A percentile compares a stretch with the other conserved stretches of the same genome.
These are phyloP conservation scores for Trichophyton schoenleinii DNA, from an alignment of 2,329 filamentous ascomycete species.

Conservation along the genomic window DNA sequence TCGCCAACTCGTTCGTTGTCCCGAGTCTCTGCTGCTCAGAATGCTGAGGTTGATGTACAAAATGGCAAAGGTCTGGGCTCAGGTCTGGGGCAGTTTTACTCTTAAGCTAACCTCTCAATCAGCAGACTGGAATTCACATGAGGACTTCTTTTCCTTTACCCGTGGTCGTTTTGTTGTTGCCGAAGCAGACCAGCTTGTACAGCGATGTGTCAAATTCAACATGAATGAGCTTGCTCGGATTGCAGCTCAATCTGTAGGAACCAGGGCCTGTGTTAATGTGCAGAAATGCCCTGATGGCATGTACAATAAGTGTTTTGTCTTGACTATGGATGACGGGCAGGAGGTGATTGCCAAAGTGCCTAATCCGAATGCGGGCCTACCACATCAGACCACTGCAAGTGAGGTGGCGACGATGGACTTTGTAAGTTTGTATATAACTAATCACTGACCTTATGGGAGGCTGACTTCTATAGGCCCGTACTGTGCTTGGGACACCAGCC, in stretches of 20 bases:
- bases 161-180: slow-evolving; percentile 7
- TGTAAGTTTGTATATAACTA: not conserved
- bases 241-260: slow-evolving; percentile 20
- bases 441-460: not conserved
- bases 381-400: slow-evolving; percentile 18
- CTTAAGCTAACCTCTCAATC: not conserved
- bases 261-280: slow-evolving; percentile 8
- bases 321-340: slow-evolving; percentile 13
- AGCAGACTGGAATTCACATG: not conserved
- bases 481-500: slow-evolving; percentile 1
- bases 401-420: slow-evolving; percentile 29
- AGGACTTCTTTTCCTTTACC: slow-evolving; percentile 7
- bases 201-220: slow-evolving; percentile 19
- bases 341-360: slow-evolving; percentile 10
- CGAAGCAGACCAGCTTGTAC: slow-evolving; percentile 4
- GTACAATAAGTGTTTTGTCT: slow-evolving; percentile 15
- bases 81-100: not conserved
- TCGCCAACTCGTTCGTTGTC: not conserved
- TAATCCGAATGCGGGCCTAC: slow-evolving; percentile 7
- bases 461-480: not conserved
- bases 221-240: slow-evolving; percentile 22
- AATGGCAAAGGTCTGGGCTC: not conserved
- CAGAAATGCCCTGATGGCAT: slow-evolving; percentile 9
- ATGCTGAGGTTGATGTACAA: not conserved
- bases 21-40: not conserved